Conservation (phyloP, 2,329 filamentous ascomycete genomes). For the Teratosphaeria epicoccoides region DNA sequence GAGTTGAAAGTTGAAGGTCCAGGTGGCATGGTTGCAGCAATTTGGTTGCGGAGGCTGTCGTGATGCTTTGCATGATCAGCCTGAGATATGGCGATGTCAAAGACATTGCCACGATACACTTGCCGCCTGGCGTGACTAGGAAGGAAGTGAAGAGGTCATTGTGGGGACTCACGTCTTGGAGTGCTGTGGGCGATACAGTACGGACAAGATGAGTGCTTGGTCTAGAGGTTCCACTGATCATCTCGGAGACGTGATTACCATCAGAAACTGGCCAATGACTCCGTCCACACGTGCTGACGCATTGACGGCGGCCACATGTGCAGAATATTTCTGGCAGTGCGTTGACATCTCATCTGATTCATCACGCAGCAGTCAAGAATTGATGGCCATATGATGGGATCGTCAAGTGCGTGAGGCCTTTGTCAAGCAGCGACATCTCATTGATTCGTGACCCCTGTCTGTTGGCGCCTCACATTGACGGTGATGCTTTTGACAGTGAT, state of each 20-base stretch:
- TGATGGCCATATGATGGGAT: too few relatives aligned
- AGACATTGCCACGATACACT: not conserved
- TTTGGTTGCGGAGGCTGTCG: not conserved
- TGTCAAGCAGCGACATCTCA: too few relatives aligned
- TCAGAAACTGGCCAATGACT: too few relatives aligned
- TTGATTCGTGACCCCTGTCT: too few relatives aligned
- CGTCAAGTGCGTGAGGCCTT: too few relatives aligned
- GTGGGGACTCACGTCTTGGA: not conserved
- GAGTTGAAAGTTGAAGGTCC: not conserved
- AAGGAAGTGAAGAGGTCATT: not conserved
- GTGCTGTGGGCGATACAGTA: not conserved
- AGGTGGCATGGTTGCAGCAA: not conserved
- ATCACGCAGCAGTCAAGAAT: too few relatives aligned
- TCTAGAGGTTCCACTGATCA: not conserved
- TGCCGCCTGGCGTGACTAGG: not conserved
- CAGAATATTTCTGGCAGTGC: too few relatives aligned
- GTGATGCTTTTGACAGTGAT: too few relatives aligned
- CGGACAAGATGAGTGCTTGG: not conserved
- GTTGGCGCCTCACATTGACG: too few relatives aligned
- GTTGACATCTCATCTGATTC: too few relatives aligned
- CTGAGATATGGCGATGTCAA: not conserved
- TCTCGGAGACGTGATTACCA: not conserved
- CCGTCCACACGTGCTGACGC: not conserved
- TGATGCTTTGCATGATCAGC: conserved; percentile 5
- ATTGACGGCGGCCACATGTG: too few relatives aligned